Conservation (phyloP, 352 stramenopile genomes). For the Pythium periplocum region DNA sequence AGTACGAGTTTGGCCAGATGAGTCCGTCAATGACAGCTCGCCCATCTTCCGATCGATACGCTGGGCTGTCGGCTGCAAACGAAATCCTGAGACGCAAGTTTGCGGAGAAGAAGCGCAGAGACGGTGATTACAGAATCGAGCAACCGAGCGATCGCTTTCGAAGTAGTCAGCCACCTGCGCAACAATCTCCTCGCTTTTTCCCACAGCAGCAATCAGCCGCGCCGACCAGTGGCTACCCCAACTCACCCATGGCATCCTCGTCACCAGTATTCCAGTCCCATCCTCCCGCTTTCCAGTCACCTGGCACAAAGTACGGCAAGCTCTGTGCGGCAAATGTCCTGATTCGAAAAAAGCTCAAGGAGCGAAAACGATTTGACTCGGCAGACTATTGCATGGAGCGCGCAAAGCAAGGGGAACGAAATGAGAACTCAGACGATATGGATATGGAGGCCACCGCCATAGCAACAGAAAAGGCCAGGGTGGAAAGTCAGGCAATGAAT, state of each 20-base stretch:
- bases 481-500: conserved; percentile 18
- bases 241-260: too few relatives aligned
- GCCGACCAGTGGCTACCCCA: too few relatives aligned
- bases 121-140: neutral
- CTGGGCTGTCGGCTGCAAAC: conserved; percentile 24
- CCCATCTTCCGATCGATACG: conserved; percentile 30
- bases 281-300: too few relatives aligned
- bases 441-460: too few relatives aligned
- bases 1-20: conserved; percentile 27
- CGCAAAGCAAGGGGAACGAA: conserved; percentile 19
- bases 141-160: too few relatives aligned
- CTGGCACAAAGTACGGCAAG: conserved; percentile 48
- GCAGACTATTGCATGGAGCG: conserved; percentile 72
- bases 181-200: too few relatives aligned
- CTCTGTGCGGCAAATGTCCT: conserved; percentile 66
- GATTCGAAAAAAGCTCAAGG: conserved; percentile 72
- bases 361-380: conserved; percentile 81
- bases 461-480: neutral
- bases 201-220: too few relatives aligned
- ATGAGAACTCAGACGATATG: too few relatives aligned
- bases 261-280: too few relatives aligned
- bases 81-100: conserved; percentile 31
- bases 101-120: conserved; percentile 31
- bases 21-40: conserved; percentile 36
- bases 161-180: too few relatives aligned